A percentile compares a stretch with the other conserved stretches of the same genome.
phyloP scores from a whole-genome alignment of 768 basidiomycete genomes.

The Mrakia gelida region DNA sequence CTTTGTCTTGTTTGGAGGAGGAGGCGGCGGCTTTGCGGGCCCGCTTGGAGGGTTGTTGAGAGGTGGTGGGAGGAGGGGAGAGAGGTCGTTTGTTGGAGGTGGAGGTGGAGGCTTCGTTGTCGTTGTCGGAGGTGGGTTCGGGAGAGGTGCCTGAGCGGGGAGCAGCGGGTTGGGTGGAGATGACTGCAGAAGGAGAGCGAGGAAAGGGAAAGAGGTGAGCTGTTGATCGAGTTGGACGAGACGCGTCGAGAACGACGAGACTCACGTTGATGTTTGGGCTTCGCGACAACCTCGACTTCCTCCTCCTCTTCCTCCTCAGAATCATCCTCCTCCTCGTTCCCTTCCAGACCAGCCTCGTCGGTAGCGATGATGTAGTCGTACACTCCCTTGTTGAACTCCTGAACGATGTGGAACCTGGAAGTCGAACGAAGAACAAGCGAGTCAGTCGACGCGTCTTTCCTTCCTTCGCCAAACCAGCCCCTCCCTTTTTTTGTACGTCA shows the following conservation, averaged over 20 bases:
- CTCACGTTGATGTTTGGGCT: conserved; percentile 23
- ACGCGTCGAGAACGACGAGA: neutral
- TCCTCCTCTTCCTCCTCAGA: conserved; percentile 34
- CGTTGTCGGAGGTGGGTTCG: conserved; percentile 3
- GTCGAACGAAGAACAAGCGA: neutral
- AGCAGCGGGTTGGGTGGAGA: conserved; percentile 21
- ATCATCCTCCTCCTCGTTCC: conserved; percentile 48
- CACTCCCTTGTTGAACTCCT: conserved; percentile 97
- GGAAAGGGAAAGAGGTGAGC: neutral
- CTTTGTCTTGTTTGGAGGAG: conserved; percentile 55
- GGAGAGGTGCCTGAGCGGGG: neutral
- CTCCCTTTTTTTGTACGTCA: no score
- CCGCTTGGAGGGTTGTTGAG: conserved; percentile 50
- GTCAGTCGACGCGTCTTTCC: neutral
- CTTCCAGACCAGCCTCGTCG: conserved; percentile 69
- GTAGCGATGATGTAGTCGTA: conserved; percentile 99
- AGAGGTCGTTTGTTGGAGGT: conserved; percentile 22
- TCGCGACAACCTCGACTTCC: conserved; percentile 19
- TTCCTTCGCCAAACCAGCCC: neutral
- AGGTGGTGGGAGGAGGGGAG: conserved; percentile 27
- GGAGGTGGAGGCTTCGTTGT: neutral
- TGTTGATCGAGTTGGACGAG: neutral
- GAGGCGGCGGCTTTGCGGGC: conserved; percentile 38
- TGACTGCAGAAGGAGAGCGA: conserved; percentile 4
- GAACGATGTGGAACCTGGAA: conserved; percentile 79